Conservation (phyloP, 2,329 filamentous ascomycete species). For the Claviceps sorghi region DNA sequence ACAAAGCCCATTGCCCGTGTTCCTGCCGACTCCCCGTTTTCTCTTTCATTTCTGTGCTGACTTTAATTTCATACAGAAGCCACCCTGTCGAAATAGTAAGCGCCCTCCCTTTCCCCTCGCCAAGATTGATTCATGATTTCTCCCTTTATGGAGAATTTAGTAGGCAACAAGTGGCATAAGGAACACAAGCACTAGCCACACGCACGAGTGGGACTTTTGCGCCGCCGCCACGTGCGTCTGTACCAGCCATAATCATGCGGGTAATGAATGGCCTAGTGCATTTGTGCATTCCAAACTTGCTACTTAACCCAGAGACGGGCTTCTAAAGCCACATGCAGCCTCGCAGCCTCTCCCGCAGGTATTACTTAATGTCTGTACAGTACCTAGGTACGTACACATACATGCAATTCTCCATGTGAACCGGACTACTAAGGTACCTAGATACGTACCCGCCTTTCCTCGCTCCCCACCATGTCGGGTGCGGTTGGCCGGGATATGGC, state of each 20-base stretch:
- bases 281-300: not conserved
- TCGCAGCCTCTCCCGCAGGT: too few relatives aligned
- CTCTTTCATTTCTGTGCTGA: not conserved
- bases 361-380: not conserved
- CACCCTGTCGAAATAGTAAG: not conserved
- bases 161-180: too few relatives aligned
- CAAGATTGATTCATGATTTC: not conserved
- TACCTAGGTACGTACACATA: too few relatives aligned
- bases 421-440: not conserved
- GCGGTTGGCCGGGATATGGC: not conserved
- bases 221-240: not conserved
- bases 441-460: too few relatives aligned
- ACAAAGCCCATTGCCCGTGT: not conserved
- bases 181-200: too few relatives aligned
- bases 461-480: not conserved
- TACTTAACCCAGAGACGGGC: not conserved
- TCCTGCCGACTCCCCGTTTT: not conserved
- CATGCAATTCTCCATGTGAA: not conserved
- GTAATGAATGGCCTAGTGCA: not conserved
- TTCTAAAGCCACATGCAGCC: not conserved
- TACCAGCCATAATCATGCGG: not conserved
- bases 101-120: too few relatives aligned
- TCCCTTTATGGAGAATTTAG: too few relatives aligned
- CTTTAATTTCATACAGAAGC: not conserved
- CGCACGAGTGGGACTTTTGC: not conserved